Base-by-base conservation (phyloP, 2,329 filamentous ascomycete species). In the Magnaporthales sp. region DNA sequence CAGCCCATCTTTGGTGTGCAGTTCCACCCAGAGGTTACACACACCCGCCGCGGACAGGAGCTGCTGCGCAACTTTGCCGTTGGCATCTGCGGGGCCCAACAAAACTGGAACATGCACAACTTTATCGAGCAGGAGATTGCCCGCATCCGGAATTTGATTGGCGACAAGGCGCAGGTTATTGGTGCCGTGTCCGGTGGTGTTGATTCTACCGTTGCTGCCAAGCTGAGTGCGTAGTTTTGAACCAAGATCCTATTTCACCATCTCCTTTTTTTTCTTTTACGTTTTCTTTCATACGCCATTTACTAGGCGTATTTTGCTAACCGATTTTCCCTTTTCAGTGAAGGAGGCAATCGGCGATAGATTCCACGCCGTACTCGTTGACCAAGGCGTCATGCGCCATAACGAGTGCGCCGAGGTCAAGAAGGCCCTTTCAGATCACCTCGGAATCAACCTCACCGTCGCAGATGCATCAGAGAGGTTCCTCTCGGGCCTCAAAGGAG, bases 381-480 rank as follows among this genome's bases (percentile, higher is more conserved):
- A 98, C 79, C 97, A 91, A 71, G 93, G 92, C 69, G 82, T 92
- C 65, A 89, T 99, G 84, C 88, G 95, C 54, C 83, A 95, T 31
- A 89, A 97, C 74, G 95, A 98, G 77, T 93, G 90, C 71, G 80
- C 89, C 70, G 82, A 89, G 73, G 95, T 98, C 65, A 89, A 96
- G 77, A 82, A 92, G 77, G 93, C 88, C 0, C 85, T 98, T 2
- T 83, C 84, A 1, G 77, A 93, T 73, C 89, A 95, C 70, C 85
- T 98, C 0, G 91, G 91, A 1, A 96, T 98, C 77, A 95, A 97
- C 77, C 83, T 98, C 2, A 96, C 91, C 0, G 89, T 98, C 30
- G 87, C 96, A 1, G 91, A 98, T 75, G 93, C 87, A 0, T 84
- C 85, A 10, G 83, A 96, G 68, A 80, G 85, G 29, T 98, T 98